A percentile compares a stretch with the other conserved stretches of the same genome.
These are phyloP conservation scores for Miscanthus lutarioriparius DNA, from an alignment of 176 grass and related monocot species.

Conservation along the genomic window DNA sequence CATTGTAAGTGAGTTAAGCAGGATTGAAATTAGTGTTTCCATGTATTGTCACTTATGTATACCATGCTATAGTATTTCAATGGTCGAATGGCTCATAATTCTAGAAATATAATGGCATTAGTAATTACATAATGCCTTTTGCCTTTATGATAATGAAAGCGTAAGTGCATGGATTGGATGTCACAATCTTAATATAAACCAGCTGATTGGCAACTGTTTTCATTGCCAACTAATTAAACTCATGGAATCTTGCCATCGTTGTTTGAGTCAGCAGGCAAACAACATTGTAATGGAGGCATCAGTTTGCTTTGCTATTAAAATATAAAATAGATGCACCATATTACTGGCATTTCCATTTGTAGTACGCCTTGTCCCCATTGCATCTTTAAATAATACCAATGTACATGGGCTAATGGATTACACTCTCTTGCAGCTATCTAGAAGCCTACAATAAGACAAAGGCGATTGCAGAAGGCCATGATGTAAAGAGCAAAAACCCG, in stretches of 20 bases:
- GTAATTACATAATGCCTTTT: no score
- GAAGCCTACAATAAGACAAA: constrained; percentile 90
- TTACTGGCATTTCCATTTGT: neutral
- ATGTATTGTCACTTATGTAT: no score
- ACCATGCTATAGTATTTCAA: no score
- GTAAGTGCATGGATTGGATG: no score
- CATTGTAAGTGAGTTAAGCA: neutral
- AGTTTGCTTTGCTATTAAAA: neutral
- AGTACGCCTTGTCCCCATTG: neutral
- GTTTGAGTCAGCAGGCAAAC: neutral
- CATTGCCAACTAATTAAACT: neutral
- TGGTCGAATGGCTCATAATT: no score
- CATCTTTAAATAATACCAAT: neutral
- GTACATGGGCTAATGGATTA: constrained; percentile 21
- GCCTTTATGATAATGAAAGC: no score
- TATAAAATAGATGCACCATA: neutral
- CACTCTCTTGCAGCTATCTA: constrained; percentile 63
- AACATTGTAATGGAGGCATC: neutral
- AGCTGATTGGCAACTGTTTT: no score
- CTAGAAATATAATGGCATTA: no score
- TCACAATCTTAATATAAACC: no score
- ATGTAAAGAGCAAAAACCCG: constrained; percentile 40
- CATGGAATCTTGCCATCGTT: neutral
- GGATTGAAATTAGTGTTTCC: neutral
- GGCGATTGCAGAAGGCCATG: constrained; percentile 69